Evolutionary conservation across 2,329 filamentous ascomycete genomes (phyloP).

Genomic region (Cryphonectria naterciae): DNA sequence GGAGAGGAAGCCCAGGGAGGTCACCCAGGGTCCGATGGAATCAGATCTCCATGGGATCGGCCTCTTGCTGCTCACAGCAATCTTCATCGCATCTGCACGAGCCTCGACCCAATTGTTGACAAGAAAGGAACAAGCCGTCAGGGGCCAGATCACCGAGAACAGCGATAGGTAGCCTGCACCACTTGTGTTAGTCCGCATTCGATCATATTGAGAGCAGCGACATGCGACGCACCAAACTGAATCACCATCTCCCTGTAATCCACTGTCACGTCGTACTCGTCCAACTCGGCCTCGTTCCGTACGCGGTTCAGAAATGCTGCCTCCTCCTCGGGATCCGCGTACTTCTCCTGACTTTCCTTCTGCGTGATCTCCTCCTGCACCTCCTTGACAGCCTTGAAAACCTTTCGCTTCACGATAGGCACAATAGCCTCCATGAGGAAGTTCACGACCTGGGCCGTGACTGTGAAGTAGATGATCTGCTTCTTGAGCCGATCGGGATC

Average conservation of each 20-base stretch:
- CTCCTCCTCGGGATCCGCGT: constrained; percentile 76
- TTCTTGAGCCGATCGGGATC: constrained; percentile 82
- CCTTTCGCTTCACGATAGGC: constrained; percentile 80
- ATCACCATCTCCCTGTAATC: constrained; percentile 95
- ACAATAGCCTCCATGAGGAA: constrained; percentile 83
- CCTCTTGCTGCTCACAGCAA: constrained; percentile 84
- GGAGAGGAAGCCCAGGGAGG: constrained; percentile 83
- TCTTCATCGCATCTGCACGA: constrained; percentile 91
- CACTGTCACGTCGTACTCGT: constrained; percentile 83
- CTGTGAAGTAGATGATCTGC: constrained; percentile 94
- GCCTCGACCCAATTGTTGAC: constrained; percentile 97
- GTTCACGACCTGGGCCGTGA: constrained; percentile 90
- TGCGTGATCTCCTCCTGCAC: constrained; percentile 65
- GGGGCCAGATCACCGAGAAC: constrained; percentile 92
- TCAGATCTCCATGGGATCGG: constrained; percentile 89
- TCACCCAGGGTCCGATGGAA: constrained; percentile 91
- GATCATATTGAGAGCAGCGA: neutral
- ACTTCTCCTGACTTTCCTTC: constrained; percentile 50
- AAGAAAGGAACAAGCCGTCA: constrained; percentile 87
- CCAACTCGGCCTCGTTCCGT: constrained; percentile 79
- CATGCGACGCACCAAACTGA: constrained; percentile 63
- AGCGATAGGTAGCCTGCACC: constrained; percentile 78
- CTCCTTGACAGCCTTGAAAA: constrained; percentile 78
- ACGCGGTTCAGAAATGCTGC: constrained; percentile 79
- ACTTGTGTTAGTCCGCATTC: constrained; percentile 30